phyloP scores from a whole-genome alignment of 495 filamentous ascomycete species.

The Oidiodendron maius region DNA sequence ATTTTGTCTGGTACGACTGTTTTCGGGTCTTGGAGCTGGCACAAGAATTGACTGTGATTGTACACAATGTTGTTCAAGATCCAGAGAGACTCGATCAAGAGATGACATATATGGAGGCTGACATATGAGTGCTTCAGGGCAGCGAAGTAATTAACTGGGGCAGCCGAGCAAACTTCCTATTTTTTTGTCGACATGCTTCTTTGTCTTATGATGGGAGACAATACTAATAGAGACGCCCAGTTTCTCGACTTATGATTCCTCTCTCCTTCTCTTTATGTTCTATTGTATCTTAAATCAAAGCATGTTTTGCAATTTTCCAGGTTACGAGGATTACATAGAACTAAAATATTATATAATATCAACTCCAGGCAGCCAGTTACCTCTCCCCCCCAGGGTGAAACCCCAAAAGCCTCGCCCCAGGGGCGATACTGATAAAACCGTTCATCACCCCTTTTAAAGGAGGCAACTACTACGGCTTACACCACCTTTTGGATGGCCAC shows the following conservation, averaged over 20 bases:
- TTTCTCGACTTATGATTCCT: background rate
- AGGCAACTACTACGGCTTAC: background rate
- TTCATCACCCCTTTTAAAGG: too few relatives aligned
- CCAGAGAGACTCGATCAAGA: background rate
- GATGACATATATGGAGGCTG: background rate
- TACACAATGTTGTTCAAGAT: background rate
- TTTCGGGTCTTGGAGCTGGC: conserved; percentile 9
- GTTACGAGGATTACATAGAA: background rate
- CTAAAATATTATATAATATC: too few relatives aligned
- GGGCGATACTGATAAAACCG: too few relatives aligned
- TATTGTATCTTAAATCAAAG: background rate
- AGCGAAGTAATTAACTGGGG: background rate
- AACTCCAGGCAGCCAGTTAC: too few relatives aligned
- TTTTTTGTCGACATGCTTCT: background rate
- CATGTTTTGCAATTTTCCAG: background rate
- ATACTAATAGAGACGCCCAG: background rate
- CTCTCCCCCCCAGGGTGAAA: too few relatives aligned
- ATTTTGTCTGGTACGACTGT: conserved; percentile 11
- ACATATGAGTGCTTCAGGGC: background rate
- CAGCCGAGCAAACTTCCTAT: too few relatives aligned
- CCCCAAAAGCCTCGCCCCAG: too few relatives aligned
- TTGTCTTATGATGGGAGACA: background rate
- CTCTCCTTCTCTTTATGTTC: background rate
- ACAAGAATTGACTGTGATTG: conserved; percentile 3
- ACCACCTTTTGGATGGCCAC: background rate